A percentile compares a stretch with the other conserved stretches of the same genome.
phyloP scores from a whole-genome alignment of 768 basidiomycete species.

The Rhizopogon salebrosus region DNA sequence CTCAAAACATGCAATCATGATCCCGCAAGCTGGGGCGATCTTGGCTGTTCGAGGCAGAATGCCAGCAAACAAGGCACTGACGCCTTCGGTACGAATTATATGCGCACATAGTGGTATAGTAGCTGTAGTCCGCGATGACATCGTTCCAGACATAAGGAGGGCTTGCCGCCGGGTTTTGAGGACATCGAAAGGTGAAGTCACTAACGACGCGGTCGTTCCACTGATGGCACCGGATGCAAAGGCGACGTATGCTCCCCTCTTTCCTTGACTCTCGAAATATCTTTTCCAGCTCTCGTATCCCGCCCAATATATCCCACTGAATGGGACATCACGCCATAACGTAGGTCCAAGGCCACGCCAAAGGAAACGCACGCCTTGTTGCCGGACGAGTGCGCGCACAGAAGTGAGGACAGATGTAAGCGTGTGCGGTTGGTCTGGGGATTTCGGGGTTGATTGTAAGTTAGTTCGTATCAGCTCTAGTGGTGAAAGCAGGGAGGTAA shows the following conservation, averaged over 20 bases:
- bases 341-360: conserved; percentile 93
- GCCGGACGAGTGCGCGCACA: conserved; percentile 52
- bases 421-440: conserved; percentile 67
- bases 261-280: conserved; percentile 45
- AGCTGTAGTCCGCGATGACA: conserved; percentile 32
- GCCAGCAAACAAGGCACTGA: conserved; percentile 76
- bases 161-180: conserved; percentile 93
- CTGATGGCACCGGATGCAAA: conserved; percentile 90
- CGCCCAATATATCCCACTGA: conserved; percentile 96
- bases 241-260: conserved; percentile 60
- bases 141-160: conserved; percentile 57
- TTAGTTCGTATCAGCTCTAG: conserved; percentile 92
- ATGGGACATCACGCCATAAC: conserved; percentile 96
- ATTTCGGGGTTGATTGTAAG: conserved; percentile 80
- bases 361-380: conserved; percentile 63
- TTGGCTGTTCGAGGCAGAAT: conserved; percentile 85
- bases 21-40: conserved; percentile 95
- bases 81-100: conserved; percentile 77
- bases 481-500: conserved; percentile 78
- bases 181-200: conserved; percentile 96
- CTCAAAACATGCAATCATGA: conserved; percentile 98
- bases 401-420: conserved; percentile 68
- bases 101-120: conserved; percentile 62
- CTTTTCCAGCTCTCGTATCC: conserved; percentile 85
- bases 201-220: conserved; percentile 78